These are phyloP conservation scores for Trichophyton simii DNA, from an alignment of 2,329 filamentous ascomycete species.

Conservation along the genomic window DNA sequence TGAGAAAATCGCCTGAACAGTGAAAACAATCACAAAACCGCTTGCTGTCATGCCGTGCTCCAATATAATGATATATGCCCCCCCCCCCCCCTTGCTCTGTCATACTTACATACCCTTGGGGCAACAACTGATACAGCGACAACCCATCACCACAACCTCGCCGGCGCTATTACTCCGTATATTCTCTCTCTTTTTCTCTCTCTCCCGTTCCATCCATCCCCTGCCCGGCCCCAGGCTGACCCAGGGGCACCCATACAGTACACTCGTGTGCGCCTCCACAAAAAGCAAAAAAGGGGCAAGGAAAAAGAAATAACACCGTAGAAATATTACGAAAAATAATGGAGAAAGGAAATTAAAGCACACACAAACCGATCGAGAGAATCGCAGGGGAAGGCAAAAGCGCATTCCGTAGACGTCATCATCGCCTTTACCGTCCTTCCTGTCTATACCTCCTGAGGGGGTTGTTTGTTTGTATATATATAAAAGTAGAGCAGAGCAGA, in stretches of 20 bases:
- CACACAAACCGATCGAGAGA: background rate
- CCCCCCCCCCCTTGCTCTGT: background rate
- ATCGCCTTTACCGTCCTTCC: too few species aligned
- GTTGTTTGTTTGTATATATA: too few species aligned
- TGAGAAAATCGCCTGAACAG: conserved; percentile 19
- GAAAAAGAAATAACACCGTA: background rate
- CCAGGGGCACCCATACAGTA: background rate
- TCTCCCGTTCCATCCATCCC: background rate
- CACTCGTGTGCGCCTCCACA: background rate
- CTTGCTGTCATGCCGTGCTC: background rate
- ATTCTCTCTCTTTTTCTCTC: background rate
- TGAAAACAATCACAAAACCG: background rate
- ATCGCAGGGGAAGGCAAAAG: too few species aligned
- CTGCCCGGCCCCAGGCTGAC: background rate
- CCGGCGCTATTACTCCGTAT: too few species aligned
- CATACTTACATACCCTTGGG: background rate
- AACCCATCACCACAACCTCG: too few species aligned
- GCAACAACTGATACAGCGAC: background rate
- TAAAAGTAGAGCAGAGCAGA: too few species aligned
- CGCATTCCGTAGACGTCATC: too few species aligned
- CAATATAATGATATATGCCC: background rate
- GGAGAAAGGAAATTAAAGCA: background rate
- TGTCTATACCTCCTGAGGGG: too few species aligned
- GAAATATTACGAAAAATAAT: background rate
- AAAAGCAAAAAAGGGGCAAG: background rate